Base-by-base conservation (phyloP, 2,329 filamentous ascomycete genomes). In the Penicillium brevicompactum region DNA sequence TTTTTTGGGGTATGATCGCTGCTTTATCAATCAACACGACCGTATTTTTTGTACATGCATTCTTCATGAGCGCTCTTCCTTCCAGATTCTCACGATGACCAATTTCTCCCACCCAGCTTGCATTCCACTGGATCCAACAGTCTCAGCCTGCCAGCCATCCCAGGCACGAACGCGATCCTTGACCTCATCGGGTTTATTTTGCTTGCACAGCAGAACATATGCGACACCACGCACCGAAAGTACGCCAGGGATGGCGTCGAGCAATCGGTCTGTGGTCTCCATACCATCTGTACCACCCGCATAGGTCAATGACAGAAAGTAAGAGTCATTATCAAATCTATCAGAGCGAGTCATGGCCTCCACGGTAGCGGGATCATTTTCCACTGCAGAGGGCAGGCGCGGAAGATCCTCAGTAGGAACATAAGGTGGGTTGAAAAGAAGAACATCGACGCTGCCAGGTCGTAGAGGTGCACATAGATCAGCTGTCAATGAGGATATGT, bases 381-480 rank as follows among this genome's bases (percentile, higher is more conserved):
- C 59, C 13, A 57, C 53, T 5, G 60, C 52, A 1, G 59, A 59
- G 5, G 81, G 75, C 34, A 83, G 74, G 22, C 75, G 71, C 1
- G 93, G 92, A 56, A 95, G 76, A 40, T 86, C 84, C 24, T 87
- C 82, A 2, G 92, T 95, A 2, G 94, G 94, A 13, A 99, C 94
- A 71, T 99, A 99, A 0, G 94, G 94, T 50, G 94, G 94, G 70
- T 99, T 99, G 81, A 97, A 99, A 27, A 99, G 83, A 59, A 99
- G 81, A 10, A 99, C 82, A 70, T 99, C 94, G 5, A 96, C 82
- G 38, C 76, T 74, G 2, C 80, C 78, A 0, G 77, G 69, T 7
- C 82, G 81, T 40, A 95, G 76, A 0, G 87, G 78, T 2, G 82
- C 74, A 4, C 82, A 80, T 0, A 99, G 80, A 69, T 97, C 91